Evolutionary conservation across 345 rosid genomes (phyloP).

Genomic region (Euphorbia peplus): DNA sequence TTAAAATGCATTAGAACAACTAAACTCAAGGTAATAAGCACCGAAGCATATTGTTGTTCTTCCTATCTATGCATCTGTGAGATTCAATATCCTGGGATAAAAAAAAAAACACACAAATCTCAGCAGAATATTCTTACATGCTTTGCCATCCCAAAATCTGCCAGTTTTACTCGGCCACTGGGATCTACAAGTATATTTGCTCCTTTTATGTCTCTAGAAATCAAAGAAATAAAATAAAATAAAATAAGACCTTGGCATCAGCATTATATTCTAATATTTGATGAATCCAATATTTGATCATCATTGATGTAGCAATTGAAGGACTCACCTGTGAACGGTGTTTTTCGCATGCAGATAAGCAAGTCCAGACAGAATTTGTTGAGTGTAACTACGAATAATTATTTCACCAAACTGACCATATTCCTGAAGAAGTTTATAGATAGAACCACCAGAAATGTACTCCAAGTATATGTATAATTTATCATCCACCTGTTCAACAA

Average conservation of each 20-base stretch:
- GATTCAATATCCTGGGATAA: not conserved
- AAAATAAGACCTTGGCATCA: not conserved
- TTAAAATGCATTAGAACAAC: slow-evolving; percentile 4
- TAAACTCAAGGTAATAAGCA: not conserved
- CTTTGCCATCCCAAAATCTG: slow-evolving; percentile 91
- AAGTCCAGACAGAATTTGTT: slow-evolving; percentile 74
- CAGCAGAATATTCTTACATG: slow-evolving; percentile 53
- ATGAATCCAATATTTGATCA: not conserved
- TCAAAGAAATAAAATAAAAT: not conserved
- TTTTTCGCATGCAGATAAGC: slow-evolving; percentile 62
- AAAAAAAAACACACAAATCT: not conserved
- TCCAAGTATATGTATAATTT: slow-evolving; percentile 67
- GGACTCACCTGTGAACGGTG: slow-evolving; percentile 63
- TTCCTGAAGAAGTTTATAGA: slow-evolving; percentile 73
- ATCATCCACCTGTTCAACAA: slow-evolving; percentile 51
- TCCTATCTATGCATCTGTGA: not conserved
- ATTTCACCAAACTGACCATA: slow-evolving; percentile 66
- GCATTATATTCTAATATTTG: not conserved
- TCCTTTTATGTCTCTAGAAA: slow-evolving; percentile 69
- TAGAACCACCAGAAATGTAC: slow-evolving; percentile 81
- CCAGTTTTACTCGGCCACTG: slow-evolving; percentile 68
- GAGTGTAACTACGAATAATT: slow-evolving; percentile 69
- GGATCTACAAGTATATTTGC: slow-evolving; percentile 80
- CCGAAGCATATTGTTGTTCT: not conserved
- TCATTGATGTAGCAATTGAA: not conserved